Evolutionary conservation across 352 stramenopile species (phyloP).

Genomic region (Globisporangium solare): DNA sequence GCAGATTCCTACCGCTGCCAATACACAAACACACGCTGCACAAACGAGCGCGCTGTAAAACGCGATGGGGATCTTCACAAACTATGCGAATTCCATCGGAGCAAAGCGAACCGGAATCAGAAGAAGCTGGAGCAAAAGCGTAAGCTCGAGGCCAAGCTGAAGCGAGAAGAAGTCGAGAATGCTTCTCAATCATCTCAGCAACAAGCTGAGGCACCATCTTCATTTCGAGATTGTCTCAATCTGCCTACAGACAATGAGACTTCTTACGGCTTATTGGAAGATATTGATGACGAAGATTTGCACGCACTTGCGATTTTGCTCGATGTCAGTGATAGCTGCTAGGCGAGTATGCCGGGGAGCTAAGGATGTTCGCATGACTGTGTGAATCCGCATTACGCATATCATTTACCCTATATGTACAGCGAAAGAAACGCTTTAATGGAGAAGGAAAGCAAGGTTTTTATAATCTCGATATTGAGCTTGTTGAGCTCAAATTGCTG

Average conservation of each 20-base stretch:
- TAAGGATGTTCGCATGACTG: too few species aligned
- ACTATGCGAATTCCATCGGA: conserved; percentile 31
- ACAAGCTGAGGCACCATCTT: too few species aligned
- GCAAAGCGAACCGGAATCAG: conserved; percentile 38
- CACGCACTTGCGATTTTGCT: conserved; percentile 7
- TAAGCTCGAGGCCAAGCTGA: conserved; percentile 11
- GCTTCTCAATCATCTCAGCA: too few species aligned
- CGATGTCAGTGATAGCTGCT: too few species aligned
- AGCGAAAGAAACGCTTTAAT: too few species aligned
- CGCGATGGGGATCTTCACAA: conserved; percentile 28
- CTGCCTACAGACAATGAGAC: not conserved
- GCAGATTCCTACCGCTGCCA: conserved; percentile 19
- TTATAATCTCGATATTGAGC: too few species aligned
- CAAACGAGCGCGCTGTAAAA: conserved; percentile 21
- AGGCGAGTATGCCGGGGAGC: too few species aligned
- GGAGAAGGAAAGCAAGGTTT: too few species aligned
- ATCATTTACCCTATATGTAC: too few species aligned
- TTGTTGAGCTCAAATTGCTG: too few species aligned
- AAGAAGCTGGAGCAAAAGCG: conserved; percentile 28
- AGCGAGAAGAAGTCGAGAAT: too few species aligned
- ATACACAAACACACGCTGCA: conserved; percentile 23
- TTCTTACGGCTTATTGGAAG: conserved; percentile 8
- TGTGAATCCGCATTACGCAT: too few species aligned
- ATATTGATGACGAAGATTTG: conserved; percentile 13
- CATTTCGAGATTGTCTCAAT: not conserved